A percentile compares a stretch with the other conserved stretches of the same genome.
Conservation (phyloP, 1,284 basidiomycete genomes). For the Takashimella tepidaria region DNA sequence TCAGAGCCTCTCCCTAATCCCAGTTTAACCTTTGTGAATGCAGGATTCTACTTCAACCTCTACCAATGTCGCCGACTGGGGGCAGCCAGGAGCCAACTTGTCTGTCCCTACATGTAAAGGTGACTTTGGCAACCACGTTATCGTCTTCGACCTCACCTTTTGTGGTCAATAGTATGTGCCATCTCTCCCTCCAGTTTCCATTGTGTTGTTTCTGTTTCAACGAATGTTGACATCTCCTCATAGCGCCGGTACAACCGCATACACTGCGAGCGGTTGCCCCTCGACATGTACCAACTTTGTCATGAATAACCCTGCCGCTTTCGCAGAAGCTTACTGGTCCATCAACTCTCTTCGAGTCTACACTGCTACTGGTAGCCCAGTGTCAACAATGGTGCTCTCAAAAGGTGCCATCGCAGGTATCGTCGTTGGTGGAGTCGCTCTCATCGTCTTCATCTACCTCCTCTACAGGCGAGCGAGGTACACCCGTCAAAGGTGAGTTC, state of each 20-base stretch:
- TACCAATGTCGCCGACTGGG: constrained; percentile 31
- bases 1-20: not conserved
- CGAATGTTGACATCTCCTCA: constrained; percentile 1
- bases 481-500: not conserved
- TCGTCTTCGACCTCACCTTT: constrained; percentile 45
- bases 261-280: constrained; percentile 32
- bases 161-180: constrained; percentile 43
- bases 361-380: constrained; percentile 21
- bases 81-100: constrained; percentile 35
- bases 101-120: constrained; percentile 30
- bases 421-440: not conserved
- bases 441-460: not conserved
- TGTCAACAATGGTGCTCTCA: not conserved
- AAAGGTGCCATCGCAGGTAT: not conserved
- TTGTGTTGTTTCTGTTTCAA: not conserved
- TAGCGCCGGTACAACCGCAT: constrained; percentile 28
- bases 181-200: not conserved
- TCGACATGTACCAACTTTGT: constrained; percentile 46
- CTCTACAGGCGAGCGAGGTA: not conserved
- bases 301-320: constrained; percentile 54
- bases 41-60: constrained; percentile 21
- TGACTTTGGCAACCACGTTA: constrained; percentile 40
- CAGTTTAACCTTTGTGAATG: too few species aligned
- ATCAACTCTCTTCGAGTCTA: constrained; percentile 59
- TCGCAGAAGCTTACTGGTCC: constrained; percentile 60